A percentile compares a stretch with the other conserved stretches of the same genome.
phyloP scores from a whole-genome alignment of 192 early-diverging fungal genomes.

The Allomyces macrogynus region DNA sequence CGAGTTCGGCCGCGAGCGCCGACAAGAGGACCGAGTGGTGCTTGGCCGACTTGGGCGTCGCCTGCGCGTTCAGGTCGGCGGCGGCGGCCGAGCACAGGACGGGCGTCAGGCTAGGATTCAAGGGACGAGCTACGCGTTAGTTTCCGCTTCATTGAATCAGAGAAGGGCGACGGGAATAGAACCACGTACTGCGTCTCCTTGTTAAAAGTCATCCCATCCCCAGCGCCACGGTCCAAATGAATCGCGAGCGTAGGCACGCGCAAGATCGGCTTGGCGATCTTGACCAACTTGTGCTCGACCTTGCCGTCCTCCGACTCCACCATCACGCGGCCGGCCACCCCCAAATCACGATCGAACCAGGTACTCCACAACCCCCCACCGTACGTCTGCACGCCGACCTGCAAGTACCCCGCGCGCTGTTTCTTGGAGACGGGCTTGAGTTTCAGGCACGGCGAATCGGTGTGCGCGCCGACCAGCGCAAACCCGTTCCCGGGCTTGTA shows the following conservation, averaged over 20 bases:
- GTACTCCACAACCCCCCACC: slow-evolving; percentile 98
- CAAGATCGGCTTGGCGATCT: slow-evolving; percentile 70
- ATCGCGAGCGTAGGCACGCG: slow-evolving; percentile 93
- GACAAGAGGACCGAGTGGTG: slow-evolving; percentile 71
- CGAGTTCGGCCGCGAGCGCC: slow-evolving; percentile 54
- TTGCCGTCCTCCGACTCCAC: slow-evolving; percentile 48
- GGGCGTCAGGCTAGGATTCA: slow-evolving; percentile 34
- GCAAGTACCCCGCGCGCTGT: slow-evolving; percentile 59
- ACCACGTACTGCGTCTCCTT: slow-evolving; percentile 57
- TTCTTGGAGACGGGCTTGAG: slow-evolving; percentile 92
- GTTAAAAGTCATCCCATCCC: slow-evolving; percentile 79
- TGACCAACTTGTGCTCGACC: slow-evolving; percentile 51
- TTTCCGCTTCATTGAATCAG: no score
- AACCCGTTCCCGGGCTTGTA: slow-evolving; percentile 28
- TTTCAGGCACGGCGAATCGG: slow-evolving; percentile 93
- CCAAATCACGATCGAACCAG: slow-evolving; percentile 97
- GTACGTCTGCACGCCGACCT: slow-evolving; percentile 79
- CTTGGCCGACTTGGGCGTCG: slow-evolving; percentile 12
- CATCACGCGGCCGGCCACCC: slow-evolving; percentile 82
- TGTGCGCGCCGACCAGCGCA: slow-evolving; percentile 83
- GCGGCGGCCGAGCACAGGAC: slow-evolving; percentile 56
- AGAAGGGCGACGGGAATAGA: no score
- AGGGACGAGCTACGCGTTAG: no score
- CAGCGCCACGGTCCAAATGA: slow-evolving; percentile 68
- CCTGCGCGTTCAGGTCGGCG: slow-evolving; percentile 12